Base-by-base conservation (phyloP, 495 filamentous ascomycete species). In the Tuber indicum region DNA sequence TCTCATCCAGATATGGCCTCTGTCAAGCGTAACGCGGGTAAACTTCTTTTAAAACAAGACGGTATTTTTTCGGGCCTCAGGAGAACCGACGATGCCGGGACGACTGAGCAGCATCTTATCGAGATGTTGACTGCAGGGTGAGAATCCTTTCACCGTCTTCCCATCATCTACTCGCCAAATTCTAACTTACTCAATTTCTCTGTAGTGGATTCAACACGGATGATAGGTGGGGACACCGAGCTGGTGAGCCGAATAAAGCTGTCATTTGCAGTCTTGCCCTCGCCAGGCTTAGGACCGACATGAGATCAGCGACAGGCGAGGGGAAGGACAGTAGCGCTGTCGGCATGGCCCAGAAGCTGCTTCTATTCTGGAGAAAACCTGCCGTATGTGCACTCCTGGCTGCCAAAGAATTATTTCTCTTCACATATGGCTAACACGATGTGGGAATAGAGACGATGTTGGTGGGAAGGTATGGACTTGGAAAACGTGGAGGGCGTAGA, bases 81-180 rank as follows among this genome's bases (percentile, higher is more conserved):
- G 84, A 93, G 94, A 84, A 98, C 96, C 82, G 96, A 98, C 78
- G 96, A 98, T 85, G 89, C 92, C 23, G 96, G 96, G 12, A 98
- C 96, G 41, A 99, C 96, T 0, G 96, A 99, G 84, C 96, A 97
- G 84, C 96, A 99, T 86, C 86, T 99, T 71, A 98, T 99, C 83
- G 96, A 99, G 86, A 99, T 99, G 96, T 85, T 99, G 86, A 99
- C 96, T 39, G 96, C 96, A 82, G 96, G 95, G 95, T 98, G 86
- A 85, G 90, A 43, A 45, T 47, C 26, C 9, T n/a, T 70, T 43
- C 14, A 46, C 70, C 23, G 0, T 26, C 32, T 74, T 74, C 71
- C 26, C 14, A 66, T 49, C n/a, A n/a, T 21, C 26, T 43, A 70
- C n/a, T 19, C 12, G 45, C 41, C 66, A 39, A 66, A 17, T 66